Base-by-base conservation (phyloP, 2,329 filamentous ascomycete species). In the Xylaria sp. region DNA sequence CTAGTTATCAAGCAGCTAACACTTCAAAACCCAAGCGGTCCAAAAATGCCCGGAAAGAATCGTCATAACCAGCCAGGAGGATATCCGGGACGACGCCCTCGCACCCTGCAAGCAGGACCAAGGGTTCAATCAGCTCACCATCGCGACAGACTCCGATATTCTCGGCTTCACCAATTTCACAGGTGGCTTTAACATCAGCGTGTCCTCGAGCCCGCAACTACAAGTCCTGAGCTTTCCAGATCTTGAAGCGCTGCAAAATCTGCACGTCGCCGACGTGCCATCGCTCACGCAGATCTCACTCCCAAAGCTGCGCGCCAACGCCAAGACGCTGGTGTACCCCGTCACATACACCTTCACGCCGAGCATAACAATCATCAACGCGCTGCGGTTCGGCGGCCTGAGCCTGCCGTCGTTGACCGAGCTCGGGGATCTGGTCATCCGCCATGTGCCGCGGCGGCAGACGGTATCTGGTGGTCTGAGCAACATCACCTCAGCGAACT, bases 301-400 rank as follows among this genome's bases (percentile, higher is more conserved):
- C 31, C 47, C 56, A 11, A 21, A 45, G 12, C 56, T 59, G 8
- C 14, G 5, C 12, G 56, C 56, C 8, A 6, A n/a, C n/a, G 56
- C 47, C 2, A 17, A 52, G 31, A 46, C 47, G 9, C 38, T 52
- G 11, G 38, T 59, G 38, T 52, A 52, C n/a, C 38, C 38, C 12
- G 17, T 59, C 9, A 59, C 56, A 7, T 52, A 59, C 46, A 52
- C 56, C 15, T 46, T 59, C 49, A 59, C 46, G 17, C 56, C 56
- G 2, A 37, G 37, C 37, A 37, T 59, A 25, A 6, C 37, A 7
- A 38, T 59, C 25, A 8, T 28, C 6, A 19, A 51, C 11, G 46
- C 56, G 6, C 37, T 37, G 38, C 23, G 11, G 3, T 59, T 59
- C 47, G 46, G 47, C 46, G 46, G 56, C 2, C 23, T 59, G 9